Evolutionary conservation across 768 basidiomycete species (phyloP), one percentile per base, ranked within the genome.

Genomic region (Collybia mongolica): DNA sequence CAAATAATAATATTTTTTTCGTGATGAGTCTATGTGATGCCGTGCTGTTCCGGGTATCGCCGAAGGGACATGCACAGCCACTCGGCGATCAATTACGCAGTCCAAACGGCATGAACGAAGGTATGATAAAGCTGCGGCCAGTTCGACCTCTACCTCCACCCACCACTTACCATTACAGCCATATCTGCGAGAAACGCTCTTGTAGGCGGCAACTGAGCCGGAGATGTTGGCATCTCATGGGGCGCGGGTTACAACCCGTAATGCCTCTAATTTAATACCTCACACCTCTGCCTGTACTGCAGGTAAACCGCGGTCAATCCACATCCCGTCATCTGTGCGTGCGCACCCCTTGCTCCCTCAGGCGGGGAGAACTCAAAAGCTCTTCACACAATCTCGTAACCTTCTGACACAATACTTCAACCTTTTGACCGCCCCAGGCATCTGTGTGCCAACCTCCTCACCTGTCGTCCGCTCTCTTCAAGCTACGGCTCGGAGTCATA

Each of bases 361-460:
- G 23, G 55, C 63, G 9, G 65, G 68, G 2, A 54, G 71, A 32
- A 61, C 72, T 1, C 74, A 81, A 55, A 73, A 70, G 48, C 56
- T 86, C 39, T 66, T 86, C 49, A 70, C 72, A 15, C 72, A 79
- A 37, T 77, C 86, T 14, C 79, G 75, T 49, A 75, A 73, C n/a
- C 51, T 86, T 29, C 57, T 88, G 41, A 69, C 79, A 40, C 75
- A 72, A 29, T 74, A 89, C 52, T 74, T 84, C 49, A 69, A 76
- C 9, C 75, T 80, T 46, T 73, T 87, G 28, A 77, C 80, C 32
- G 63, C 86, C 3, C 84, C 86, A 2, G 82, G 83, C 19, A 54
- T 71, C 39, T 68, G 63, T 63, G 69, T 56, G 40, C 70, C 64
- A 11, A 52, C 61, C 24, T 57, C 46, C 37, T 12, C 54, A 57